Conservation (phyloP, 805 yeast species). For the Millerozyma acaciae region DNA sequence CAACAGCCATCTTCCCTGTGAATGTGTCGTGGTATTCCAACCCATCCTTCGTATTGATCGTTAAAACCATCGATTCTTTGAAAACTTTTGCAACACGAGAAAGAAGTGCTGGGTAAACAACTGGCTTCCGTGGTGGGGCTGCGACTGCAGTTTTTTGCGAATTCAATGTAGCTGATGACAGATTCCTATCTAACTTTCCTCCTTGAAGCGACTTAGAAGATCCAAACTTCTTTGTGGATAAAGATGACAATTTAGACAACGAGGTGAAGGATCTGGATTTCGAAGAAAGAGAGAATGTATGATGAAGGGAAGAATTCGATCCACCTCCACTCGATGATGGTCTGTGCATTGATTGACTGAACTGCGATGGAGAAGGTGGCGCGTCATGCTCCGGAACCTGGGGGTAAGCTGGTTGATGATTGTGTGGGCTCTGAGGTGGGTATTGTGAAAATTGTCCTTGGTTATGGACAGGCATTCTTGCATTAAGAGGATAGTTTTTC, state of each 20-base stretch:
- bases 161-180: slow-evolving; percentile 22
- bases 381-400: slow-evolving; percentile 2
- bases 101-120: slow-evolving; percentile 84
- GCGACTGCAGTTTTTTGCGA: slow-evolving; percentile 45
- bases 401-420: slow-evolving; percentile 7
- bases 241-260: slow-evolving; percentile 36
- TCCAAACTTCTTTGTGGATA: slow-evolving; percentile 37
- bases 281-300: slow-evolving; percentile 35
- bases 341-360: slow-evolving; percentile 7
- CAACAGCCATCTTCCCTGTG: slow-evolving; percentile 92
- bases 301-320: slow-evolving; percentile 20
- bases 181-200: slow-evolving; percentile 25
- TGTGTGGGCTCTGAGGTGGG: slow-evolving; percentile 7
- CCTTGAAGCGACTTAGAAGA: slow-evolving; percentile 30
- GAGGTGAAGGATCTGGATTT: slow-evolving; percentile 41
- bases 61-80: slow-evolving; percentile 62
- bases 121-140: slow-evolving; percentile 52
- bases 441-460: too few species aligned
- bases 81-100: slow-evolving; percentile 81
- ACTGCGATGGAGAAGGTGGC: slow-evolving; percentile 3
- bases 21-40: slow-evolving; percentile 89
- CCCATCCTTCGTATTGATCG: slow-evolving; percentile 85
- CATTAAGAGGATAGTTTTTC: too few species aligned
- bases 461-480: slow-evolving; percentile 2
- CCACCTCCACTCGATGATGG: slow-evolving; percentile 16